phyloP scores from a whole-genome alignment of 768 basidiomycete genomes.

The Lactarius sp. region DNA sequence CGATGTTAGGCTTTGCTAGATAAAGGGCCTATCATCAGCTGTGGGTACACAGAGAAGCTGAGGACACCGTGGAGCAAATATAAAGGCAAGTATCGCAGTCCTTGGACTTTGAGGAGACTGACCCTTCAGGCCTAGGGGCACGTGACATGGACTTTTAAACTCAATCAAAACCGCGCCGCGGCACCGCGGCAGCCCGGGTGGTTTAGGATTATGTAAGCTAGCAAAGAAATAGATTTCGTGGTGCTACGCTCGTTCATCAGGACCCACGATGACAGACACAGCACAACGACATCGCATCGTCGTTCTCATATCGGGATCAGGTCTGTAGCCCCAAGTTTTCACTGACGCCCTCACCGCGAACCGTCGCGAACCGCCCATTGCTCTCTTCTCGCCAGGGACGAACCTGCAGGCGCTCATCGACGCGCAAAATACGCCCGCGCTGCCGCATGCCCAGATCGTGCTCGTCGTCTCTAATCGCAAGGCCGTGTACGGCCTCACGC shows the following conservation, averaged over 20 bases:
- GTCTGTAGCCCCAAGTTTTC: slow-evolving; percentile 31
- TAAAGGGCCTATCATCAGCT: neutral
- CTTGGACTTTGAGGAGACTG: neutral
- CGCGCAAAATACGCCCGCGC: slow-evolving; percentile 66
- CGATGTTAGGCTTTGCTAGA: neutral
- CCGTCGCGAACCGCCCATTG: slow-evolving; percentile 1
- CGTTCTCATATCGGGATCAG: slow-evolving; percentile 65
- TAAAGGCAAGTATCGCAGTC: neutral
- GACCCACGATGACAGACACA: slow-evolving; percentile 6
- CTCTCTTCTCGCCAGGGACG: slow-evolving; percentile 52
- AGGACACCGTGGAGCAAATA: slow-evolving; percentile 8
- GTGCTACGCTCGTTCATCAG: neutral
- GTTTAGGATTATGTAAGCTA: no score
- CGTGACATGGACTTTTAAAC: slow-evolving; percentile 5
- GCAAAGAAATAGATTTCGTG: no score
- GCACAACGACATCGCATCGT: slow-evolving; percentile 14
- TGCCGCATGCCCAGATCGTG: slow-evolving; percentile 66
- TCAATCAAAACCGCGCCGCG: neutral
- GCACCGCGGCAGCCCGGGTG: neutral
- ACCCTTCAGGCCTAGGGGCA: neutral
- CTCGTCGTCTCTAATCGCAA: slow-evolving; percentile 92
- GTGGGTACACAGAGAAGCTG: neutral
- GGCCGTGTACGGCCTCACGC: slow-evolving; percentile 79
- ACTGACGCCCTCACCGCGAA: no score
- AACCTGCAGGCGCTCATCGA: slow-evolving; percentile 97